Evolutionary conservation across 2,329 filamentous ascomycete species (phyloP), one percentile per base, ranked within the genome.

Genomic region (Colletotrichum higginsianum): DNA sequence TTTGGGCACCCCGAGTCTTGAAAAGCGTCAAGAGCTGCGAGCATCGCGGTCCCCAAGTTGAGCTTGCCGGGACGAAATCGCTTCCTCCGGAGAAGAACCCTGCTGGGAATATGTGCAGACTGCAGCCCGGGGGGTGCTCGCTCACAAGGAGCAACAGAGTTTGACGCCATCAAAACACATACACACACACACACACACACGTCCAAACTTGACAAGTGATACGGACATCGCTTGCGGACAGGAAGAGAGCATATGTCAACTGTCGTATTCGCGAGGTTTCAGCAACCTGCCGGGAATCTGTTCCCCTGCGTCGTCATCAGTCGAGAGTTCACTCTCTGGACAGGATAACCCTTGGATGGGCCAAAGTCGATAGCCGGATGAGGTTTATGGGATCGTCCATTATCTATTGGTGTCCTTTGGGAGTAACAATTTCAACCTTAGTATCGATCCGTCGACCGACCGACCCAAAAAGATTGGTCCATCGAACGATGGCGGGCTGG

Each of bases 21-120:
- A 30, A 58, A 30, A 38, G 16, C n/a, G n/a, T 65, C 44, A 35
- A 35, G 53, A 69, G 18, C 60, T 53, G 11, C 26, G 38, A 15
- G 30, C 11, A 46, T 44, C 9, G 18, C 18, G 15, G 38, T 13
- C 35, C 44, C 21, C 46, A 21, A 12, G n/a, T 42, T 58, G 35
- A 44, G 42, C 18, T 21, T 61, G n/a, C 18, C 18, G 18, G 16
- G 13, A 30, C 35, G 11, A 40, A 56, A 15, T 11, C 5, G 2
- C n/a, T n/a, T 40, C 21, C 13, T 35, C 8, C 30, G 9, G 30
- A n/a, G 18, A 56, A 15, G 26, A 9, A 26, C 56, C 38, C 40
- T 26, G 56, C 15, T 12, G 7, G n/a, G n/a, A 5, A 5, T 46
- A 30, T 7, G 38, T 23, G 46, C 15, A 35, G 2, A 30, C 26